Percentiles rank a stretch among this genome's conserved stretches.
Conservation (phyloP, 257 asterid genomes). For the Knoxia roxburghii region DNA sequence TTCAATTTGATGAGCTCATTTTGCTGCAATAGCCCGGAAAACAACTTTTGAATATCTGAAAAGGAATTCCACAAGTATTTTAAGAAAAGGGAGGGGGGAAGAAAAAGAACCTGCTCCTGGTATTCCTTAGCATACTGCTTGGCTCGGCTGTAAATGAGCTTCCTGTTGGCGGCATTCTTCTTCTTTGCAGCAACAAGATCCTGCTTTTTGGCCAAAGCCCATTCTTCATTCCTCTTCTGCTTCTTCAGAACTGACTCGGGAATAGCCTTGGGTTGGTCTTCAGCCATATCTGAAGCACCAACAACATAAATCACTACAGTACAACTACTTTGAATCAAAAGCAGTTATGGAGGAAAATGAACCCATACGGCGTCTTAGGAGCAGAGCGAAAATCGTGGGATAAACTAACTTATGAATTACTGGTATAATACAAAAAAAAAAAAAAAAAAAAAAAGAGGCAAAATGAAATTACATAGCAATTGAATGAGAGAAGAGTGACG, state of each 20-base stretch:
- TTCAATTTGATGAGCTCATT: slow-evolving; percentile 54
- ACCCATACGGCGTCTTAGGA: neutral
- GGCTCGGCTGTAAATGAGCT: slow-evolving; percentile 44
- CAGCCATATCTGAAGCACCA: slow-evolving; percentile 16
- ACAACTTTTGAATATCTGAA: no score
- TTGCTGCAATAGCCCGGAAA: slow-evolving; percentile 25
- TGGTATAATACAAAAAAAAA: no score
- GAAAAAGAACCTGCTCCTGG: slow-evolving; percentile 31
- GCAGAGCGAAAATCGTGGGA: no score
- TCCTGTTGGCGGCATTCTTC: slow-evolving; percentile 45
- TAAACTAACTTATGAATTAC: no score
- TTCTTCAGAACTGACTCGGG: slow-evolving; percentile 69
- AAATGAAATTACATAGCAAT: no score
- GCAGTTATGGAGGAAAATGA: no score
- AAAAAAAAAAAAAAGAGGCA: no score
- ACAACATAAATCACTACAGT: no score
- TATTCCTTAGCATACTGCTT: slow-evolving; percentile 48
- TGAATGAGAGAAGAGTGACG: no score
- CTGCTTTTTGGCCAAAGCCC: slow-evolving; percentile 50
- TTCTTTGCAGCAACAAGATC: slow-evolving; percentile 43
- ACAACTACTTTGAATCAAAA: no score
- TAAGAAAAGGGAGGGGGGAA: no score
- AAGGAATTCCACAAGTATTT: no score
- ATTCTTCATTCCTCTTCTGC: slow-evolving; percentile 62
- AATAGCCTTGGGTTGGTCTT: slow-evolving; percentile 20